A percentile compares a stretch with the other conserved stretches of the same genome.
phyloP scores from a whole-genome alignment of 345 rosid species.

The Populus simonii region DNA sequence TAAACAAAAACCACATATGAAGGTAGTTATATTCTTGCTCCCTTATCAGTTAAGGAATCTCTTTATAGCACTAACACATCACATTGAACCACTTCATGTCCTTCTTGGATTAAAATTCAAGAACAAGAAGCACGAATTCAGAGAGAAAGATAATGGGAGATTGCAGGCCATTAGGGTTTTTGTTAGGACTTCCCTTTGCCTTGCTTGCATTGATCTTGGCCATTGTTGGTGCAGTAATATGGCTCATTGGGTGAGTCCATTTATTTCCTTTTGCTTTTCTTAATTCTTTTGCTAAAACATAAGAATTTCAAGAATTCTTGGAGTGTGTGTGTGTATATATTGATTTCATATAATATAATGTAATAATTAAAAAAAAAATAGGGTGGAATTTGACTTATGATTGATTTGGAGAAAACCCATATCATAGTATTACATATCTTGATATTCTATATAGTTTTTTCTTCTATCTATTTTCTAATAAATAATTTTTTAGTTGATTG shows the following conservation, averaged over 20 bases:
- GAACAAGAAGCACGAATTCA: not conserved
- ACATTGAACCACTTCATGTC: not conserved
- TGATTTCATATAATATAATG: not conserved
- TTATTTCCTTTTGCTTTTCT: not conserved
- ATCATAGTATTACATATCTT: too few relatives aligned
- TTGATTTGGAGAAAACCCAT: not conserved
- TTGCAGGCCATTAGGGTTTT: slow-evolving; percentile 39
- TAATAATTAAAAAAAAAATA: not conserved
- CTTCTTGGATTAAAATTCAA: not conserved
- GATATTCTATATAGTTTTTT: too few relatives aligned
- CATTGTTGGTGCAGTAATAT: slow-evolving; percentile 22
- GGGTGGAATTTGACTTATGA: not conserved
- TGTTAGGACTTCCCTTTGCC: slow-evolving; percentile 36
- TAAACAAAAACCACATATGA: not conserved
- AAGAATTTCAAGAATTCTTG: not conserved
- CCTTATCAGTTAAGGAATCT: not conserved
- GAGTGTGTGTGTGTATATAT: not conserved
- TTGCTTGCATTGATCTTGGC: slow-evolving; percentile 24
- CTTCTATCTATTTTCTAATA: not conserved
- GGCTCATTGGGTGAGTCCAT: slow-evolving; percentile 30
- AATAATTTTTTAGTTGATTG: not conserved
- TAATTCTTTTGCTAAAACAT: not conserved
- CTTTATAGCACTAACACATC: not conserved
- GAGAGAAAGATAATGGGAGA: slow-evolving; percentile 6
- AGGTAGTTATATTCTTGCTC: not conserved